Conservation (phyloP, 352 stramenopile genomes). For the Phytopythium mirpurense region DNA sequence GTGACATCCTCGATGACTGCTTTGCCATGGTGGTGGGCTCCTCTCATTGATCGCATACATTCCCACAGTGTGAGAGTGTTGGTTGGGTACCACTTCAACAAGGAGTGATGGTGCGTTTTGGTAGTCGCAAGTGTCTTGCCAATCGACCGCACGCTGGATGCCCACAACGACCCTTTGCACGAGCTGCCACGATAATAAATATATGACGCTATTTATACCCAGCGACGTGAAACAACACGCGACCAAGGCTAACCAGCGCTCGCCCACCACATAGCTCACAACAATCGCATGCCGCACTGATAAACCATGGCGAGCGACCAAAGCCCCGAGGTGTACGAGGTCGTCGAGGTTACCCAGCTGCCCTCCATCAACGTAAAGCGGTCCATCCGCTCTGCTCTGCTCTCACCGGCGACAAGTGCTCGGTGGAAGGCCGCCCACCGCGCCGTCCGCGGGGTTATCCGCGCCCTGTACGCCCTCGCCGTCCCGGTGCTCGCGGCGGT, state of each 20-base stretch:
- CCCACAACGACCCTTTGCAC: too few relatives aligned
- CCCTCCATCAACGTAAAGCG: constrained; percentile 7
- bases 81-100: not conserved
- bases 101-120: not conserved
- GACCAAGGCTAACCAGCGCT: too few relatives aligned
- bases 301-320: not conserved
- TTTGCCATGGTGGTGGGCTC: not conserved
- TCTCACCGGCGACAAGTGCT: not conserved
- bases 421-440: constrained; percentile 1
- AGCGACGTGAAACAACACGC: too few relatives aligned
- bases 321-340: constrained; percentile 8
- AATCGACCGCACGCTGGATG: too few relatives aligned
- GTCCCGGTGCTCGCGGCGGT: not conserved
- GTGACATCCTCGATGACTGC: not conserved
- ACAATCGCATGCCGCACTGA: too few relatives aligned
- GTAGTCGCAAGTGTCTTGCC: not conserved
- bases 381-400: constrained; percentile 8
- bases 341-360: constrained; percentile 7
- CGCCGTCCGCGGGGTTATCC: not conserved
- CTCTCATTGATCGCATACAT: not conserved
- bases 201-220: too few relatives aligned
- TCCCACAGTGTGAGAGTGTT: not conserved
- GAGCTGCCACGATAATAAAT: too few relatives aligned
- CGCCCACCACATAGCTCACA: too few relatives aligned
- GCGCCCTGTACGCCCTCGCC: constrained; percentile 1